Evolutionary conservation across 371 early-diverging fungal genomes (phyloP).

Genomic region (Mucor velutinosus): DNA sequence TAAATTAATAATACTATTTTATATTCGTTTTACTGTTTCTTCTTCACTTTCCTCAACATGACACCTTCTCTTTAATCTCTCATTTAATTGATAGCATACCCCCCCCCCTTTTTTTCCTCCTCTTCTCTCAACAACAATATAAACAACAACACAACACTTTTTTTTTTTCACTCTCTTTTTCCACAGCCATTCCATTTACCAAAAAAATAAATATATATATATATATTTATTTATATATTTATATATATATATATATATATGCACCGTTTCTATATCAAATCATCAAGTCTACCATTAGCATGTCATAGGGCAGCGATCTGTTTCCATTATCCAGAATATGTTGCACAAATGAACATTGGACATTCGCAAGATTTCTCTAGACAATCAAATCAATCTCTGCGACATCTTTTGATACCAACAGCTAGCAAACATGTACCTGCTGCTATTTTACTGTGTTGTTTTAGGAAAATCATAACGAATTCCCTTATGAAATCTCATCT

Average conservation of each 20-base stretch:
- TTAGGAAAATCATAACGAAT: neutral
- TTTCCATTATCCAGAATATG: too few species aligned
- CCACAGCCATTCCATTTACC: neutral
- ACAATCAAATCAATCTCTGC: neutral
- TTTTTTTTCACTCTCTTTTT: neutral
- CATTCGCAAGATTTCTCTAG: too few species aligned
- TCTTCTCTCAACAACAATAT: slow-evolving; percentile 2
- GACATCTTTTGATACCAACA: neutral
- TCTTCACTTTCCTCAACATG: slow-evolving; percentile 9
- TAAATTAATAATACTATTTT: slow-evolving; percentile 11
- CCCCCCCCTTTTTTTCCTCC: slow-evolving; percentile 10
- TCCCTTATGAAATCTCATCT: neutral
- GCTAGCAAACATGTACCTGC: neutral
- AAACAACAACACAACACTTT: neutral
- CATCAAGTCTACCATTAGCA: too few species aligned
- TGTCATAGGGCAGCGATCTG: too few species aligned
- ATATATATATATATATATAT: too few species aligned
- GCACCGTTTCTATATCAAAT: too few species aligned
- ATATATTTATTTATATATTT: too few species aligned
- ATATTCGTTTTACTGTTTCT: slow-evolving; percentile 11
- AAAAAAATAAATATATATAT: too few species aligned
- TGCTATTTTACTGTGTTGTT: neutral
- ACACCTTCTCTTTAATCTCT: slow-evolving; percentile 11
- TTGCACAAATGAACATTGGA: too few species aligned
- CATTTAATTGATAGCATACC: slow-evolving; percentile 27